Base-by-base conservation (phyloP, 1,139 yeast species). In the Ogataea hybrid region DNA sequence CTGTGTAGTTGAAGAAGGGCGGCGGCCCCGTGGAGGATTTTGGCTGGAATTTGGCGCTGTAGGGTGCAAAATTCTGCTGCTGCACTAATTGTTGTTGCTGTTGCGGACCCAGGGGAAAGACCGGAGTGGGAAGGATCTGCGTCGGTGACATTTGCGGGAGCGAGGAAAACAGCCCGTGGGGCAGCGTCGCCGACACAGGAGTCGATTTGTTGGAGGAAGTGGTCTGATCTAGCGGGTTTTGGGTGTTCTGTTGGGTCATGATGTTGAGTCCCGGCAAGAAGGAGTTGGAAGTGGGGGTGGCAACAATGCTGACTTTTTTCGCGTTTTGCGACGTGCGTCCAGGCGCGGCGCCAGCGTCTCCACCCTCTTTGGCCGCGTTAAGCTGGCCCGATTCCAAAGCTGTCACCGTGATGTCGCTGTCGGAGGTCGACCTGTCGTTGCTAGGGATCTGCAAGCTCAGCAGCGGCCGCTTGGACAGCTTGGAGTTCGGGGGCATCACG, bases 141-240 rank as follows among this genome's bases (percentile, higher is more conserved):
- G 58, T 47, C 5, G 63, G 63, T 2, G 64, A 59, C 48, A 57
- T 50, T 27, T 54, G 59, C 28, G 54, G 57, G 8, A 57, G 36
- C 11, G 50, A 49, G 12, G 55, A 50, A 34, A 57, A 54, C 32
- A 49, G 47, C 17, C 53, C 55, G 42, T 54, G 54, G 27, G 56
- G 61, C 35, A 53, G 43, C 15, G 63, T 51, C 20, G 64, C 56
- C 17, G 59, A 50, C n/a, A 51, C 39, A 20, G 62, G 56, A 18
- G 64, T 52, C 12, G 60, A 51, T 27, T 46, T 52, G 28, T 39
- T 47, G 4, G 54, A 51, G 29, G 52, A 35, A 32, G 47, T 47
- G 10, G 33, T 35, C 25, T 46, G 54, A 29, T 50, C 49, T 6
- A 34, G 35, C 10, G 41, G 41, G 21, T 39, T 42, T 21, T 37